phyloP scores from a whole-genome alignment of 257 asterid species.

The Solanum tacnaense region DNA sequence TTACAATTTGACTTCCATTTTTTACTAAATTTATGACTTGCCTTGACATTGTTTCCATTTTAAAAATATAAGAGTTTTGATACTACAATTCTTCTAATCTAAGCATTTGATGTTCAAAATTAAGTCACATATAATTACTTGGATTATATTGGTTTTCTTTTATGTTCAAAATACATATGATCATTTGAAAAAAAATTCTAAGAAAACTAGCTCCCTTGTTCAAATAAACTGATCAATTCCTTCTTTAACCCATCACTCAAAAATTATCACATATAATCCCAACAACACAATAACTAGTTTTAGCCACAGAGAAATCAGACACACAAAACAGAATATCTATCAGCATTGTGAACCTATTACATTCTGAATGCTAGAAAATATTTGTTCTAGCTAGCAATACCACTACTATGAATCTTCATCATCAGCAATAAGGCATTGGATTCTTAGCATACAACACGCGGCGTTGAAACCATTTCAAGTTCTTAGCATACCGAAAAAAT shows the following conservation, averaged over 20 bases:
- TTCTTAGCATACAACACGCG: neutral
- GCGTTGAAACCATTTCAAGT: neutral
- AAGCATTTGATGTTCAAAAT: neutral
- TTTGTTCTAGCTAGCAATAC: neutral
- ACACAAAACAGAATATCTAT: neutral
- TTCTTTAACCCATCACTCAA: neutral
- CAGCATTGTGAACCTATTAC: neutral
- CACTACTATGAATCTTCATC: neutral
- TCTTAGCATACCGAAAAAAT: neutral
- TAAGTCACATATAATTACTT: neutral
- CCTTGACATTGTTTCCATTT: neutral
- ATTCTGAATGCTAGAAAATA: neutral
- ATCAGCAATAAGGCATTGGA: neutral
- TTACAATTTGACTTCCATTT: no score
- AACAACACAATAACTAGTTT: neutral
- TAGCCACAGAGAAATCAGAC: neutral
- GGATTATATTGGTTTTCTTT: neutral
- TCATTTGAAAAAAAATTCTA: no score
- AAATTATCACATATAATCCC: neutral
- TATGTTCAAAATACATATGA: neutral
- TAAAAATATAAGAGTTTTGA: neutral
- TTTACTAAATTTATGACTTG: neutral
- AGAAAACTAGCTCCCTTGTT: no score
- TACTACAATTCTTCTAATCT: no score
- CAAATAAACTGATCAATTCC: no score